Base-by-base conservation (phyloP, 306 rosid species). In the Lathyrus aphaca region DNA sequence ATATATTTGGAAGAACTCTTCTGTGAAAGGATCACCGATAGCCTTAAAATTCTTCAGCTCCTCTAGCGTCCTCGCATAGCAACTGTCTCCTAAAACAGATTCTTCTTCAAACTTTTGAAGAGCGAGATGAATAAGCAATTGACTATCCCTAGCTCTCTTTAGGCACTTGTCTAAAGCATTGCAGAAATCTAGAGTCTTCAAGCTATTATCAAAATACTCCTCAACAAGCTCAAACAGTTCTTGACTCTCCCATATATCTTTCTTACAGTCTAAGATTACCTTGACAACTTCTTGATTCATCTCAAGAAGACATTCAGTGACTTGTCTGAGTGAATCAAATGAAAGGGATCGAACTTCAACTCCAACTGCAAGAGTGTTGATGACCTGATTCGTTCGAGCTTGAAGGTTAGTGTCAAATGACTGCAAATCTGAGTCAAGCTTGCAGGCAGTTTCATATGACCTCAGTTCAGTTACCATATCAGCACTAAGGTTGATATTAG, bases 231-330 rank as follows among this genome's bases (percentile, higher is more conserved):
- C 95, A 38, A 89, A 92, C 56, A 89, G 69, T 63, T 92, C 97
- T 46, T 80, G 83, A 75, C 79, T 84, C 71, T 89, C 76, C 97
- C 97, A 89, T 53, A 92, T 87, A 38, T 92, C 97, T 76, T 86
- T 83, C 87, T 92, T 92, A 82, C 90, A 89, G 14, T 83, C 87
- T 72, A 92, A 64, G 77, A 92, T 87, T 0, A 89, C 92, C 17
- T 89, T 89, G 37, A 89, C 96, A 70, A 92, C 96, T 56, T 89
- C 97, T 69, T 92, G 97, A 70, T 92, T 87, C 95, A 92, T 89
- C 77, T 89, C 96, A 14, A 92, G 69, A 10, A 92, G 89, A 45
- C 96, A 89, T 73, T 81, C 92, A 0, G 95, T 92, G 71, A 89
- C 81, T 77, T 82, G 86, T 73, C 84, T 89, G 38, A 91, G 80